Evolutionary conservation across 2,329 filamentous ascomycete genomes (phyloP).

Genomic region (Aspergillus cejpii): DNA sequence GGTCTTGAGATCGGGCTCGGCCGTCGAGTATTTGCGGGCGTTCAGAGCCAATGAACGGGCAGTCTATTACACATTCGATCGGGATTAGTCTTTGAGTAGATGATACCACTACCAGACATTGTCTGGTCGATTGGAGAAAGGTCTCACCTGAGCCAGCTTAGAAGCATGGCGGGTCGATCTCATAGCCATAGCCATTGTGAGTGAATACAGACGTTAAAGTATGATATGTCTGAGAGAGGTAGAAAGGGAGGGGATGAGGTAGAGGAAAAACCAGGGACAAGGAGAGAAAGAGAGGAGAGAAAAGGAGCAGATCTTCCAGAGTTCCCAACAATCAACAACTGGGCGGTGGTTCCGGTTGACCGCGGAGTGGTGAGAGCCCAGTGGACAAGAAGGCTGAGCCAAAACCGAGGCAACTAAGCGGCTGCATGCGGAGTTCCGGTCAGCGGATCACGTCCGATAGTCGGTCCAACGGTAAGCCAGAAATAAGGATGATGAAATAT

Average conservation of each 20-base stretch:
- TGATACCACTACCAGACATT: slow-evolving; percentile 5
- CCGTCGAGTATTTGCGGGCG: slow-evolving; percentile 44
- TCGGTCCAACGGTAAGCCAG: neutral
- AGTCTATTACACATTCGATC: slow-evolving; percentile 1
- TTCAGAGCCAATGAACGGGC: slow-evolving; percentile 15
- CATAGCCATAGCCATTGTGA: slow-evolving; percentile 23
- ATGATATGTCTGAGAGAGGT: neutral
- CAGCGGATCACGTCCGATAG: neutral
- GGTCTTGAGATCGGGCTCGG: slow-evolving; percentile 84
- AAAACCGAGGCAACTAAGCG: slow-evolving; percentile 14
- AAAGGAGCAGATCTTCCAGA: slow-evolving; percentile 7
- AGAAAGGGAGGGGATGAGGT: slow-evolving; percentile 1
- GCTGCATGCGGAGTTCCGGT: slow-evolving; percentile 21
- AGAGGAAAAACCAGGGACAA: neutral
- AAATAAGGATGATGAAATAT: neutral
- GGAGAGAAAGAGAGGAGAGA: slow-evolving; percentile 5
- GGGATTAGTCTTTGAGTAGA: slow-evolving; percentile 1
- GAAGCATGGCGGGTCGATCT: slow-evolving; percentile 36
- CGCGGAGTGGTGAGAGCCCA: slow-evolving; percentile 13
- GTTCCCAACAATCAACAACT: neutral
- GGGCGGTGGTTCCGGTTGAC: slow-evolving; percentile 10
- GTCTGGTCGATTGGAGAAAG: neutral
- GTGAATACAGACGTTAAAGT: slow-evolving; percentile 12
- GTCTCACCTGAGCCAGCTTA: slow-evolving; percentile 33
- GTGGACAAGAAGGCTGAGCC: neutral